Conservation (phyloP, 768 basidiomycete species). For the Tricholoma furcatifolium region DNA sequence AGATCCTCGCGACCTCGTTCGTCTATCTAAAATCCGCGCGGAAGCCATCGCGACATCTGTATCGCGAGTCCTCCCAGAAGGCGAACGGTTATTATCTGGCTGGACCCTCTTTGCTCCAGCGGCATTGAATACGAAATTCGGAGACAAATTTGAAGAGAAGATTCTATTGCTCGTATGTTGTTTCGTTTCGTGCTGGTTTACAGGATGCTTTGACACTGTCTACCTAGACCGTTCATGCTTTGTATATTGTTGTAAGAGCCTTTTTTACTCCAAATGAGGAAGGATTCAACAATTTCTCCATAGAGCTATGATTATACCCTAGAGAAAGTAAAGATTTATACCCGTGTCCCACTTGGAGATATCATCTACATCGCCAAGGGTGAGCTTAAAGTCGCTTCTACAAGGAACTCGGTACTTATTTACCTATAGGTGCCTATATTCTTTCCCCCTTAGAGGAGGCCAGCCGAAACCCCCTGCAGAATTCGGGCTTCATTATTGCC, state of each 20-base stretch:
- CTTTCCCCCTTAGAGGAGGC: slow-evolving; percentile 91
- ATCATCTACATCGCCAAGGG: slow-evolving; percentile 80
- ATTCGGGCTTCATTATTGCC: slow-evolving; percentile 82
- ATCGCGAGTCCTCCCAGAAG: slow-evolving; percentile 70
- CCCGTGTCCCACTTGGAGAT: slow-evolving; percentile 83
- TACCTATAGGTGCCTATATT: slow-evolving; percentile 89
- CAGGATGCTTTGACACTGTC: not conserved
- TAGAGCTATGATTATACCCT: slow-evolving; percentile 93
- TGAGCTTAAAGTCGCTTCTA: slow-evolving; percentile 21
- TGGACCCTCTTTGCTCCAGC: slow-evolving; percentile 93
- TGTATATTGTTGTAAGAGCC: slow-evolving; percentile 74
- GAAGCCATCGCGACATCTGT: slow-evolving; percentile 92
- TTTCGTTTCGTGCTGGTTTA: not conserved
- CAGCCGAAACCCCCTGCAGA: slow-evolving; percentile 83
- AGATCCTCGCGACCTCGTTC: slow-evolving; percentile 89
- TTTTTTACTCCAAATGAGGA: not conserved
- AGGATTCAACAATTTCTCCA: not conserved
- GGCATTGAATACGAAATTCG: slow-evolving; percentile 65
- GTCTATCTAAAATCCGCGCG: slow-evolving; percentile 84
- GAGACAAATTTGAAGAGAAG: slow-evolving; percentile 92
- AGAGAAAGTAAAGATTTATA: slow-evolving; percentile 89
- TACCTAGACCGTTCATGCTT: slow-evolving; percentile 44
- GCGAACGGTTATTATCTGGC: slow-evolving; percentile 75
- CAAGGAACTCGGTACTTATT: not conserved
- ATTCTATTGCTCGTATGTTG: slow-evolving; percentile 78